A percentile compares a stretch with the other conserved stretches of the same genome.
Evolutionary conservation across 2,329 filamentous ascomycete genomes (phyloP).

Genomic region (Cercospora citrullina): DNA sequence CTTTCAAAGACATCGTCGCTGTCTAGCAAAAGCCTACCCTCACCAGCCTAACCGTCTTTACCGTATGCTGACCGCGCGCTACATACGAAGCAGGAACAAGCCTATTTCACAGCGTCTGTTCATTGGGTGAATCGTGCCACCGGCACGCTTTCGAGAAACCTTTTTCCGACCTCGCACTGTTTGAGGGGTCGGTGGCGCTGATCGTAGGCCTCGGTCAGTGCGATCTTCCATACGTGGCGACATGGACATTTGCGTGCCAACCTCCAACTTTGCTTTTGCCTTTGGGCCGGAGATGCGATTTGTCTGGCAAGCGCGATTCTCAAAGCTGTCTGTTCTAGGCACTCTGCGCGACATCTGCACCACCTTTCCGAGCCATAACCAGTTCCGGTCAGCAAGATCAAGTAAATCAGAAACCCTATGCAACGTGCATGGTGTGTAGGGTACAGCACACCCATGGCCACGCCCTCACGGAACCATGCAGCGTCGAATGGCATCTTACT

Average conservation of each 20-base stretch:
- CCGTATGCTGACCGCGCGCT: background rate
- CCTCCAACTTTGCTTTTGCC: constrained; percentile 1
- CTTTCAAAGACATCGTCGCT: constrained; percentile 5
- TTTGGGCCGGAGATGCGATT: background rate
- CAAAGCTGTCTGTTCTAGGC: background rate
- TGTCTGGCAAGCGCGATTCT: background rate
- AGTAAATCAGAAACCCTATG: background rate
- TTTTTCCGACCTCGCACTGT: constrained; percentile 7
- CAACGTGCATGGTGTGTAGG: background rate
- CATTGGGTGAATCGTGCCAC: constrained; percentile 4
- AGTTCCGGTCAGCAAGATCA: background rate
- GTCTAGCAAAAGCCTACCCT: constrained; percentile 9
- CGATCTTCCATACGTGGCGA: constrained; percentile 8
- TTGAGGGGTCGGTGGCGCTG: constrained; percentile 16
- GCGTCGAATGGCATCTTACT: background rate
- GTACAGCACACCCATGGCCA: background rate
- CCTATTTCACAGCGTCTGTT: background rate
- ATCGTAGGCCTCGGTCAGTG: constrained; percentile 8
- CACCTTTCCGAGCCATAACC: background rate
- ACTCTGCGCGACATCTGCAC: background rate
- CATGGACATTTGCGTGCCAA: background rate
- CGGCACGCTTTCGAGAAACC: constrained; percentile 6
- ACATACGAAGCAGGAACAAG: background rate
- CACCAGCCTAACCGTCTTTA: constrained; percentile 6
- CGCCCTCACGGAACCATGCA: background rate